A percentile compares a stretch with the other conserved stretches of the same genome.
Conservation (phyloP, 768 basidiomycete genomes). For the Boletus rubroflammeus region DNA sequence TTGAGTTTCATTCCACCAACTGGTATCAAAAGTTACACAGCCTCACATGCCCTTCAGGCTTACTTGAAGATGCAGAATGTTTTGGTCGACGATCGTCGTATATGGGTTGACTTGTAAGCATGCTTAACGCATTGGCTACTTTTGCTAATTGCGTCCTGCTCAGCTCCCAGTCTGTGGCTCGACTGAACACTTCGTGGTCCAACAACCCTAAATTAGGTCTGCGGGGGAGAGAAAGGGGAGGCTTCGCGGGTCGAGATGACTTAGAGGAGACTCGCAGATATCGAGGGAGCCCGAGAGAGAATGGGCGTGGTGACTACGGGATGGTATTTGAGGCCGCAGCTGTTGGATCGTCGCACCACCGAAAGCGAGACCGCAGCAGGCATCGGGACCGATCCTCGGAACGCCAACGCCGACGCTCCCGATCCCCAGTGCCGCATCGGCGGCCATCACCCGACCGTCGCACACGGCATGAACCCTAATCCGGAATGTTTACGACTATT, state of each 20-base stretch:
- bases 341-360: slow-evolving; percentile 33
- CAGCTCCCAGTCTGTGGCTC: slow-evolving; percentile 92
- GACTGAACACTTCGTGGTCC: slow-evolving; percentile 77
- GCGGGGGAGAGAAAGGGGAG: slow-evolving; percentile 33
- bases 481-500: slow-evolving; percentile 23
- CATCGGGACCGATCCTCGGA: slow-evolving; percentile 41
- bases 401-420: slow-evolving; percentile 23
- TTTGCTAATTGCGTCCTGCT: slow-evolving; percentile 18
- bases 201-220: slow-evolving; percentile 63
- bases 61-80: slow-evolving; percentile 99
- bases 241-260: slow-evolving; percentile 72
- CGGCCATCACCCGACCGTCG: slow-evolving; percentile 36
- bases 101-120: slow-evolving; percentile 98
- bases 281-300: slow-evolving; percentile 35
- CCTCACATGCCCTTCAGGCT: slow-evolving; percentile 47
- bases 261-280: slow-evolving; percentile 72
- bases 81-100: slow-evolving; percentile 92
- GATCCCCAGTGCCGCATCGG: slow-evolving; percentile 29
- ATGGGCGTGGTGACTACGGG: slow-evolving; percentile 46
- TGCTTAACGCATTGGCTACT: slow-evolving; percentile 2
- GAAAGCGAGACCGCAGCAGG: slow-evolving; percentile 48
- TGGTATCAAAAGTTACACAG: not conserved
- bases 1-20: slow-evolving; percentile 19
- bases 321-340: slow-evolving; percentile 85
- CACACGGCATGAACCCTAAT: slow-evolving; percentile 13